Evolutionary conservation across 345 rosid genomes (phyloP).

Genomic region (Conringia planisiliqua): DNA sequence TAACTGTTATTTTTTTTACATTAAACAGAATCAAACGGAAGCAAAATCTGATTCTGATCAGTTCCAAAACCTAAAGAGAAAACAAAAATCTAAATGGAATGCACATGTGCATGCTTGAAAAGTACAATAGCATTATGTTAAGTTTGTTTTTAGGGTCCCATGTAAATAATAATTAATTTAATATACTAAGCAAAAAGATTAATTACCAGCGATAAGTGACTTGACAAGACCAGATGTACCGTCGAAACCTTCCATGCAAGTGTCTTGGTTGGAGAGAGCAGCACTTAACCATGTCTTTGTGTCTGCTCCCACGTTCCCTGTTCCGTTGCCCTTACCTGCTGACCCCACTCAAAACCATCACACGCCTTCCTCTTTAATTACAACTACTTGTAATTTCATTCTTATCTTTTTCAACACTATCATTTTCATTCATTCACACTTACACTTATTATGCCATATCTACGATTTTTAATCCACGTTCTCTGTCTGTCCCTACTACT

Average conservation of each 20-base stretch:
- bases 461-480: slow-evolving; percentile 15
- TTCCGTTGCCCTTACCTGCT: slow-evolving; percentile 65
- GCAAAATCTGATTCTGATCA: background rate
- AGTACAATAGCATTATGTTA: background rate
- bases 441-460: slow-evolving; percentile 1
- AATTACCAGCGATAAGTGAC: slow-evolving; percentile 40
- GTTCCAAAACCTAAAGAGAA: background rate
- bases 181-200: background rate
- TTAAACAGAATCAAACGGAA: too few relatives aligned
- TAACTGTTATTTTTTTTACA: too few relatives aligned
- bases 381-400: background rate
- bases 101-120: background rate
- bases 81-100: background rate
- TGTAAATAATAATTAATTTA: too few relatives aligned
- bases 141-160: too few relatives aligned
- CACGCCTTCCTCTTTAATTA: slow-evolving; percentile 7
- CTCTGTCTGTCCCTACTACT: slow-evolving; percentile 23
- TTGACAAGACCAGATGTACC: slow-evolving; percentile 55
- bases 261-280: slow-evolving; percentile 74
- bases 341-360: background rate
- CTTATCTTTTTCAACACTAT: slow-evolving; percentile 18
- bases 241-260: slow-evolving; percentile 78
- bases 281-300: slow-evolving; percentile 80
- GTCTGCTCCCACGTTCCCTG: slow-evolving; percentile 68
- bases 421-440: slow-evolving; percentile 24